Evolutionary conservation across 2,329 filamentous ascomycete species (phyloP), one percentile per base, ranked within the genome.

Genomic region (Diaporthe citri): DNA sequence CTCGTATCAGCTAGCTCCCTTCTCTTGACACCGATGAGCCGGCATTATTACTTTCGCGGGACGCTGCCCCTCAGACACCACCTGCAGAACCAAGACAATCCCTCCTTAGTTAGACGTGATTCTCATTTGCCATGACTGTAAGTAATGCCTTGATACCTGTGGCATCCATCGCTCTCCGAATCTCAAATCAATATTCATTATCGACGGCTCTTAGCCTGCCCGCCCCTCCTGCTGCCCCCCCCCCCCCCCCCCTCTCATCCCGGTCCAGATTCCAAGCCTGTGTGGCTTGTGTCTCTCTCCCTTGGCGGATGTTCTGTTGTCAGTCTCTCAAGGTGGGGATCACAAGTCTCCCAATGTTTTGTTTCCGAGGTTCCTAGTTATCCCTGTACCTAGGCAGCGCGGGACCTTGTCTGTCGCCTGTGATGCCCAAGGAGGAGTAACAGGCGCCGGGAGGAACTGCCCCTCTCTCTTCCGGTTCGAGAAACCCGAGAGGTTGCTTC

Each of bases 31-130:
- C 60, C 31, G 41, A 64, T 46, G 59, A 48, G 28, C 62, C 31
- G 62, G 46, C 62, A 56, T 31, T 59, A 41, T 31, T 36, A 43
- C 51, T 43, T 43, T 46, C n/a, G 28, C 55, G 57, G 69, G 55
- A 48, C 20, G 13, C 20, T 48, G 25, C 55, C 52, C 62, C 46
- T 39, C 62, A 52, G 62, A 36, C 62, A 67, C n/a, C 62, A 52
- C 62, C 46, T 52, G 62, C 62, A 67, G 62, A 67, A 67, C 62
- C 62, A 67, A 67, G 62, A 67, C 62, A 67, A 52, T 67, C 62
- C 46, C 62, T 67, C 62, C 62, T 67, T 67, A 67, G 62, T 67
- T 67, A 12, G 62, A 67, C 31, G 43, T 52, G 12, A 39, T 52
- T 52, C 22, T 52, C 46, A 67, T 67, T 52, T 52, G 62, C 62